These are phyloP conservation scores for Crithidia bombi DNA, from an alignment of 208 protist species.

Conservation along the genomic window DNA sequence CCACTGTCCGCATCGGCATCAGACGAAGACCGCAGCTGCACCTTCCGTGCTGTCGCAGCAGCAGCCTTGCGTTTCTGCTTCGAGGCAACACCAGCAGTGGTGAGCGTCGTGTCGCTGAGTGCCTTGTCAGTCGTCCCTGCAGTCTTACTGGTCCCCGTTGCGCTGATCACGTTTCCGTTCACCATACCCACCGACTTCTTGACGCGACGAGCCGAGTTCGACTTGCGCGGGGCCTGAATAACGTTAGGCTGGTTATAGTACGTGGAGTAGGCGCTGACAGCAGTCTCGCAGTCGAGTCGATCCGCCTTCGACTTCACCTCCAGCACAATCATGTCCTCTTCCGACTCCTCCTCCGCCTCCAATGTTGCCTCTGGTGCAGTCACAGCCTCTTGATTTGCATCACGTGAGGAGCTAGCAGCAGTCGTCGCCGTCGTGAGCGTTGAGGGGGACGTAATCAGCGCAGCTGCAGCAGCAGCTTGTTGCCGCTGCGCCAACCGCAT, in stretches of 20 bases:
- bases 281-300: constrained; percentile 86
- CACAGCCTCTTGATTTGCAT: not conserved
- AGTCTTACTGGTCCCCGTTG: not conserved
- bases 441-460: not conserved
- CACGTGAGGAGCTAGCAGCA: not conserved
- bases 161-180: constrained; percentile 25
- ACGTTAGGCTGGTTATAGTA: constrained; percentile 92
- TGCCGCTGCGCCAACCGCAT: constrained; percentile 36
- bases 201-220: constrained; percentile 11
- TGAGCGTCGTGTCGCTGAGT: not conserved
- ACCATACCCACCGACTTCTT: constrained; percentile 31
- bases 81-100: not conserved
- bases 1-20: constrained; percentile 9
- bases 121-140: not conserved
- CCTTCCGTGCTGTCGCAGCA: constrained; percentile 4
- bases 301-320: constrained; percentile 46
- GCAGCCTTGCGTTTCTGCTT: not conserved
- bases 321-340: constrained; percentile 53
- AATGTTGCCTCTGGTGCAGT: not conserved
- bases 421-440: not conserved
- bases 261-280: constrained; percentile 73
- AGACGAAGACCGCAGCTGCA: no score
- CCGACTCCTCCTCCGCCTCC: constrained; percentile 22
- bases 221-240: constrained; percentile 55
- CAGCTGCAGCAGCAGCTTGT: constrained; percentile 10